A percentile compares a stretch with the other conserved stretches of the same genome.
These are phyloP conservation scores for Diplodia scrobiculata DNA, from an alignment of 2,329 filamentous ascomycete genomes.

Conservation along the genomic window DNA sequence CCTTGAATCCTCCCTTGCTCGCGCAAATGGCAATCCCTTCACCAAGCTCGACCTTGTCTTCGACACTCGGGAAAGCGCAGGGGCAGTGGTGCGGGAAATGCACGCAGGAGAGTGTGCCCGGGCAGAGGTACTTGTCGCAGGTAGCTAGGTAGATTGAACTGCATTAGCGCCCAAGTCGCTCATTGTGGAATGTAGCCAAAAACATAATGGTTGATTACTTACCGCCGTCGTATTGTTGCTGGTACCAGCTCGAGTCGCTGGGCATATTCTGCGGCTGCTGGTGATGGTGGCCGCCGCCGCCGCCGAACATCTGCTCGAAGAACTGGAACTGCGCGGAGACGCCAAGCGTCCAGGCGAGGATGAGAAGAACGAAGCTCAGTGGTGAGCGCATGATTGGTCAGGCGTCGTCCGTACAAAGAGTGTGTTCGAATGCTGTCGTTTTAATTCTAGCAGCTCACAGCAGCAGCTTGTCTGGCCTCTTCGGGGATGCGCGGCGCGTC, in stretches of 20 bases:
- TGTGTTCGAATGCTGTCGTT: neutral
- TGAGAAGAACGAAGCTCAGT: conserved; percentile 35
- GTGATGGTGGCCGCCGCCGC: conserved; percentile 61
- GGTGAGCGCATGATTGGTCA: conserved; percentile 35
- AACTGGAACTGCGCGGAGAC: conserved; percentile 86
- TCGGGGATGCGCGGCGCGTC: conserved; percentile 6
- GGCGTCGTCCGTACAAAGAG: neutral
- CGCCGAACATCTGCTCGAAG: conserved; percentile 96
- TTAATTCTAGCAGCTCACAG: neutral
- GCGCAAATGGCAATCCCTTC: conserved; percentile 74
- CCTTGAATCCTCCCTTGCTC: conserved; percentile 73
- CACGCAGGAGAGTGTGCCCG: conserved; percentile 90
- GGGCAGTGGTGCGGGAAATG: conserved; percentile 97
- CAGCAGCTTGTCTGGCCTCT: conserved; percentile 19
- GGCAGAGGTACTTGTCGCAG: conserved; percentile 92
- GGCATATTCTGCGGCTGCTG: conserved; percentile 74
- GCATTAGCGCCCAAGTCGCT: neutral
- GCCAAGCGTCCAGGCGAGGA: conserved; percentile 59
- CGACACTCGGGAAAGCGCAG: conserved; percentile 70
- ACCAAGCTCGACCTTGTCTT: conserved; percentile 69
- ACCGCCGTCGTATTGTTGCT: conserved; percentile 69
- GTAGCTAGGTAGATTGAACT: conserved; percentile 57
- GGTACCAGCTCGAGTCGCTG: conserved; percentile 82
- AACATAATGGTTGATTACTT: conserved; percentile 34
- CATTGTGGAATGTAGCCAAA: neutral